Percentiles rank a stretch among this genome's conserved stretches.
phyloP scores from a whole-genome alignment of 495 filamentous ascomycete species.

The Parathielavia appendiculata region DNA sequence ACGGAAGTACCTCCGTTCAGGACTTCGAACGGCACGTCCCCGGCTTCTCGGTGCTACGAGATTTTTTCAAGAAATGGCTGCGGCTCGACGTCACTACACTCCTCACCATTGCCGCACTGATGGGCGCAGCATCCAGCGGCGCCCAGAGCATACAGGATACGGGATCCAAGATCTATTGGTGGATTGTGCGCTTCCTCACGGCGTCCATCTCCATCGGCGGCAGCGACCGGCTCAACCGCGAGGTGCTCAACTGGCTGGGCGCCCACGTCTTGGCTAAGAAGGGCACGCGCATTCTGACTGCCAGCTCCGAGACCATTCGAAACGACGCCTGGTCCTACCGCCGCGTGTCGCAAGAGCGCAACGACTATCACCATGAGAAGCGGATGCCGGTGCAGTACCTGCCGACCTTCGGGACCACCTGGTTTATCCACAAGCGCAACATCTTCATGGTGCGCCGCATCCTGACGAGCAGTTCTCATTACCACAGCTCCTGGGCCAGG shows the following conservation, averaged over 20 bases:
- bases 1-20: slow-evolving; percentile 8
- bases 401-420: slow-evolving; percentile 42
- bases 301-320: slow-evolving; percentile 35
- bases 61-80: slow-evolving; percentile 32
- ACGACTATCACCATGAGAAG: slow-evolving; percentile 40
- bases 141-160: slow-evolving; percentile 22
- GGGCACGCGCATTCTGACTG: slow-evolving; percentile 38
- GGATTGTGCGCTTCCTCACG: slow-evolving; percentile 39
- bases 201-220: slow-evolving; percentile 39
- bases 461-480: slow-evolving; percentile 22
- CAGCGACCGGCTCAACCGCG: slow-evolving; percentile 40
- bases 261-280: slow-evolving; percentile 35
- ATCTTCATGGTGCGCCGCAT: slow-evolving; percentile 42
- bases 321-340: slow-evolving; percentile 28
- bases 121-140: slow-evolving; percentile 31
- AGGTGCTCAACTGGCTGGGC: slow-evolving; percentile 42
- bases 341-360: slow-evolving; percentile 31
- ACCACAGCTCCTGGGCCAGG: slow-evolving; percentile 15
- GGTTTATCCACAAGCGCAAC: slow-evolving; percentile 39
- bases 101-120: slow-evolving; percentile 28
- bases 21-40: slow-evolving; percentile 27
- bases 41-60: slow-evolving; percentile 24
- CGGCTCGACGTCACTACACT: slow-evolving; percentile 31
- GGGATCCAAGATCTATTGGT: slow-evolving; percentile 34
- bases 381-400: slow-evolving; percentile 42